phyloP scores from a whole-genome alignment of 2,329 filamentous ascomycete species.

The Alternaria panax region DNA sequence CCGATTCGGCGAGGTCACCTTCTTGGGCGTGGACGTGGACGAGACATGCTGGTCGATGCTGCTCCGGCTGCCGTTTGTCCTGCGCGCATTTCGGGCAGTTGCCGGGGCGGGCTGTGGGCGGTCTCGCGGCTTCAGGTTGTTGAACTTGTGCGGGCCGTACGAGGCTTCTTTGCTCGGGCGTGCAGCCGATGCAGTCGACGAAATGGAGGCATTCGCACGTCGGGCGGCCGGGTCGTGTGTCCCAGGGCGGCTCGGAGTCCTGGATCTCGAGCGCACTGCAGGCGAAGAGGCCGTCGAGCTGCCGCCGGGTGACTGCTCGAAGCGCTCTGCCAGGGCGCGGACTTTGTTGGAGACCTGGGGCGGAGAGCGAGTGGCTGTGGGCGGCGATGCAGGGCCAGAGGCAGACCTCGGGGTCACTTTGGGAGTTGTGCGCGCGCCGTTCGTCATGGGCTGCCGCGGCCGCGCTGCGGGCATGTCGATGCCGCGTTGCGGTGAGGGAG shows the following conservation, averaged over 20 bases:
- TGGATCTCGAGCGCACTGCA: constrained; percentile 30
- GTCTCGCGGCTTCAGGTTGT: constrained; percentile 46
- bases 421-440: constrained; percentile 37
- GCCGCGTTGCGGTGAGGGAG: constrained; percentile 18
- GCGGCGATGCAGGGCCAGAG: constrained; percentile 41
- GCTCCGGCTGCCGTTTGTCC: constrained; percentile 35
- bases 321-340: constrained; percentile 47
- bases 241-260: constrained; percentile 24
- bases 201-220: constrained; percentile 28
- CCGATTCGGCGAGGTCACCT: constrained; percentile 33
- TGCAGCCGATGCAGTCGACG: constrained; percentile 39
- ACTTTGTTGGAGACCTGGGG: constrained; percentile 43
- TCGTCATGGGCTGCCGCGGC: constrained; percentile 39
- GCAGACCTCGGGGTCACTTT: constrained; percentile 38
- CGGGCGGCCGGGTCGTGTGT: constrained; percentile 21
- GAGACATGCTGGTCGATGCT: constrained; percentile 37
- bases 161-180: constrained; percentile 39
- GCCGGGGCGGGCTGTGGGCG: constrained; percentile 46
- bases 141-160: constrained; percentile 47
- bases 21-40: constrained; percentile 35
- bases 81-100: constrained; percentile 34
- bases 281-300: constrained; percentile 30
- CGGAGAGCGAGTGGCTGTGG: constrained; percentile 30
- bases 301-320: constrained; percentile 43
- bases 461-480: constrained; percentile 27